Evolutionary conservation across 345 rosid species (phyloP).

Genomic region (Gossypium longicalyx): DNA sequence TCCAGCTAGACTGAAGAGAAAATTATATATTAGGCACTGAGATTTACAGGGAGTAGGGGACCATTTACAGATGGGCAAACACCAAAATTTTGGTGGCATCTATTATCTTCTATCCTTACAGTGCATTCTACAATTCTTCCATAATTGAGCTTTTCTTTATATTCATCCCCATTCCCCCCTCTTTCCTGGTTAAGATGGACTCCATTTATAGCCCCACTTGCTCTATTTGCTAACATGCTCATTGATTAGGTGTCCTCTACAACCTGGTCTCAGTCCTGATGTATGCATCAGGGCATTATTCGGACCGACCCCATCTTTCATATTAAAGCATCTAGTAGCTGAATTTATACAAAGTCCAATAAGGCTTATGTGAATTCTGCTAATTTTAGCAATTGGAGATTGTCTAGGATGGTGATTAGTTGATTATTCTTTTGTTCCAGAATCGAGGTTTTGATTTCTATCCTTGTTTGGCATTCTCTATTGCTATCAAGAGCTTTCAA

Average conservation of each 20-base stretch:
- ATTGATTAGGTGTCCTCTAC: slow-evolving; percentile 18
- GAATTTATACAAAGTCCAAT: neutral
- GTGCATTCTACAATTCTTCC: slow-evolving; percentile 39
- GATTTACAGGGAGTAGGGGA: slow-evolving; percentile 29
- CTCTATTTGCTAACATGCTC: slow-evolving; percentile 20
- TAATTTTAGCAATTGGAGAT: neutral
- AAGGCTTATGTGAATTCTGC: neutral
- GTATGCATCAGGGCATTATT: slow-evolving; percentile 12
- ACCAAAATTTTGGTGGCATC: slow-evolving; percentile 31
- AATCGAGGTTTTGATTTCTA: neutral
- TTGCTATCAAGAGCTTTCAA: neutral
- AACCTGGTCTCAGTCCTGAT: slow-evolving; percentile 11
- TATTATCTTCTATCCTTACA: slow-evolving; percentile 9
- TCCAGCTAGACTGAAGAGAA: slow-evolving; percentile 38
- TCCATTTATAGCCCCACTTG: slow-evolving; percentile 25
- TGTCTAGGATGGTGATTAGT: neutral
- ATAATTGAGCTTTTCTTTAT: slow-evolving; percentile 27
- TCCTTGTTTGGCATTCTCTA: neutral
- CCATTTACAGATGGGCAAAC: slow-evolving; percentile 37
- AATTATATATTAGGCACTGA: slow-evolving; percentile 28
- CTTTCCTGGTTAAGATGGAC: slow-evolving; percentile 29
- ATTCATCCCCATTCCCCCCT: slow-evolving; percentile 20
- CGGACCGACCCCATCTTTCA: slow-evolving; percentile 15
- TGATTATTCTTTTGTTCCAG: neutral
- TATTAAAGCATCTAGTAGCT: neutral